Evolutionary conservation across 805 yeast genomes (phyloP), one percentile per base, ranked within the genome.

Genomic region (Saccharomyces jurei): DNA sequence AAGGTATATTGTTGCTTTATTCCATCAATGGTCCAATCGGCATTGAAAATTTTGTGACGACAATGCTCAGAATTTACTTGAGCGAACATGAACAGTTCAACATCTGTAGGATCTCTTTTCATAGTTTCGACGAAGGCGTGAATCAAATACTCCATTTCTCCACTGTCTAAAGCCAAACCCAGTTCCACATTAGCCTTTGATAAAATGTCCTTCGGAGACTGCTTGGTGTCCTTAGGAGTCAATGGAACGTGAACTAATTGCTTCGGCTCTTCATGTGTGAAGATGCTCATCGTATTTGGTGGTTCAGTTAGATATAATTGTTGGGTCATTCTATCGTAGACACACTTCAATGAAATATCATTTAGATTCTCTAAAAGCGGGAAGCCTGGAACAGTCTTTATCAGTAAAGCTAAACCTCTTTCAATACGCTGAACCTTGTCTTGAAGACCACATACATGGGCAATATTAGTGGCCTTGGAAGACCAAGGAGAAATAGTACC

Each of bases 401-500:
- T 75, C 61, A 88, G 71, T 46, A 94, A 73, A 5, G 94, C 84
- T 58, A 85, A 62, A 55, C 99, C 99, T 67, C 99, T 83, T 76
- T 94, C 99, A 54, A 94, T 84, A 64, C 98, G 81, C 65, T 82
- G 88, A 50, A 94, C 77, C 57, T 78, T 80, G 21, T 78, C 76
- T 41, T 77, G 80, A 57, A 94, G 78, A 9, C 97, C 97, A 74
- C 96, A 89, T 54, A 88, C 96, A 54, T 84, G 81, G 52, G 91
- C 81, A 61, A 94, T 94, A 73, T 94, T 92, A 46, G 99, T 91
- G 28, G 99, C 99, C 74, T 94, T 94, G 13, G 98, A 91, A 9
- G 97, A 89, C 99, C 99, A 94, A 32, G 99, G 98, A 27, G 98
- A 91, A 60, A 94, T 92, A 11, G 99, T 94, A 57, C 99, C 99